Base-by-base conservation (phyloP, 345 rosid genomes). In the Sonneratia alba region DNA sequence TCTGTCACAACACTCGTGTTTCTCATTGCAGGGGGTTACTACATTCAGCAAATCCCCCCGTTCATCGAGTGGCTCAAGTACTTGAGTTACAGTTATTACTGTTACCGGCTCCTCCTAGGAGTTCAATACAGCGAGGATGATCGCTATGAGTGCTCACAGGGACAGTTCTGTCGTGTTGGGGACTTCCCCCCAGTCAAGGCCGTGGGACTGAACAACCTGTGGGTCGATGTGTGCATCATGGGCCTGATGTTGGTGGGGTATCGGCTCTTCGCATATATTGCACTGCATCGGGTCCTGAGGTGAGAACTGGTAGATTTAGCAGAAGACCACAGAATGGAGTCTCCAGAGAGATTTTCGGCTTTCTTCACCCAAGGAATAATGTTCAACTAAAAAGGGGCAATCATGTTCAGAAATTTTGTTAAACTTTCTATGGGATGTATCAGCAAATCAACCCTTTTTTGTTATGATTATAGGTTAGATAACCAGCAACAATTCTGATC, bases 51-150 rank as follows among this genome's bases (percentile, higher is more conserved):
- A 34, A 95, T 95, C 77, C 99, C 99, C 10, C 76, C 93, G 0
- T 95, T 95, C 82, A 95, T 95, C 24, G 91, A 85, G 5, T 95
- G 99, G 99, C 93, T 95, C 27, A 95, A 95, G 84, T 95, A 95
- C 78, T 73, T 95, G 71, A 95, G 99, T 78, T 95, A 95, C 15
- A 95, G 99, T 84, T 95, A 92, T 84, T 95, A 95, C 81, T 89
- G 97, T 66, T 95, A 89, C 88, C 89, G 86, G 87, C 96, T 95
- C 70, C 99, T 95, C 66, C 89, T 95, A 14, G 99, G 97, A 62
- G 92, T 95, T 68, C 97, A 95, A 37, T 95, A 89, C 92, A 78
- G 74, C 19, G 87, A 82, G 55, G 85, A 89, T 14, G 97, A 92
- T 45, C 78, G 69, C 51, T 95, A 95, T 40, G 96, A 90, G 77